Conservation (phyloP, 495 filamentous ascomycete genomes). For the Penicillium verhagenii region DNA sequence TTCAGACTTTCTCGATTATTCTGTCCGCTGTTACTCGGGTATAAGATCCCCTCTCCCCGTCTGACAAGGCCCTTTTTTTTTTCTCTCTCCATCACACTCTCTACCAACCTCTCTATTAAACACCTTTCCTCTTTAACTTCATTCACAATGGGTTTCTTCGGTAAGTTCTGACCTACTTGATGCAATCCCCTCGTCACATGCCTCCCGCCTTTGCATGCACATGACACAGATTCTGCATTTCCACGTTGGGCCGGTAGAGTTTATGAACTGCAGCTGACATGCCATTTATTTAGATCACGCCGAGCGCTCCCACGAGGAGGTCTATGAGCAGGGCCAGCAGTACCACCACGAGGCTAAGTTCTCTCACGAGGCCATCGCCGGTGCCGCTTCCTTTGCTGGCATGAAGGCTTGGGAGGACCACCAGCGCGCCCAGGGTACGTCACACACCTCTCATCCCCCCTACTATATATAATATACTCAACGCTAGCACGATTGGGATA, state of each 20-base stretch:
- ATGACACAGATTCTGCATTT: background rate
- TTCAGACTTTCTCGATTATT: constrained; percentile 21
- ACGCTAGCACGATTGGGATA: background rate
- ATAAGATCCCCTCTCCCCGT: constrained; percentile 19
- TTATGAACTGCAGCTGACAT: constrained; percentile 8
- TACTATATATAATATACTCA: background rate
- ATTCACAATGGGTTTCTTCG: constrained; percentile 37
- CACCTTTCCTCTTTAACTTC: constrained; percentile 8
- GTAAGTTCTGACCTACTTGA: constrained; percentile 23
- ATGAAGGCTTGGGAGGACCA: constrained; percentile 80
- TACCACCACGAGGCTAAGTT: constrained; percentile 59
- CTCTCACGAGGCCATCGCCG: constrained; percentile 72
- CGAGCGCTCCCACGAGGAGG: constrained; percentile 57
- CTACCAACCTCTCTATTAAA: constrained; percentile 5
- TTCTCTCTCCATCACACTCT: constrained; percentile 6
- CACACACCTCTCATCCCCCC: background rate
- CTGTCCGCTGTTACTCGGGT: constrained; percentile 11
- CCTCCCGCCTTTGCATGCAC: background rate
- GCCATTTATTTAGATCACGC: constrained; percentile 34
- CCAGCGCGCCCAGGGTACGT: constrained; percentile 67
- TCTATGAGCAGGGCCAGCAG: constrained; percentile 49
- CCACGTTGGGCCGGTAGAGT: background rate
- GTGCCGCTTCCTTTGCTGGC: constrained; percentile 74
- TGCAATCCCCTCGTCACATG: background rate
- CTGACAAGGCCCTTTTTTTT: background rate